Base-by-base conservation (phyloP, 768 basidiomycete species). In the Strobilomyces echinocephalus region DNA sequence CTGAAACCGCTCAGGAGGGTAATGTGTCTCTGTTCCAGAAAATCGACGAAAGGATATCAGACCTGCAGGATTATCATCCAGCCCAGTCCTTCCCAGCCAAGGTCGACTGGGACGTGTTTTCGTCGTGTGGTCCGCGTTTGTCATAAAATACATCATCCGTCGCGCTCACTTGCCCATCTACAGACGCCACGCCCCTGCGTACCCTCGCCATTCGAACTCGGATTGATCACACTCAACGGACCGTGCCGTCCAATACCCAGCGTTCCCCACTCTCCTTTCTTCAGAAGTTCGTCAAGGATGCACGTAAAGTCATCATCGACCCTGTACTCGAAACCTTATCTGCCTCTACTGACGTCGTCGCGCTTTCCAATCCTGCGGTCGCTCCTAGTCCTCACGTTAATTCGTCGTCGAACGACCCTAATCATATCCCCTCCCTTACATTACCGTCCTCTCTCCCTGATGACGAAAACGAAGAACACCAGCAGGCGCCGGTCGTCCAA, bases 41-140 rank as follows among this genome's bases (percentile, higher is more conserved):
- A 58, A 44, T 49, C 10, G 58, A 67, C 33, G 70, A 73, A 57
- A 62, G 58, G 46, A 56, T 85, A 42, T 79, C 77, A 55, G 73
- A 76, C 34, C 69, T 78, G 46, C 63, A 68, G 0, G 77, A 79
- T 50, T 75, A 76, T 33, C 69, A 72, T 21, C 71, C 79, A 2
- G 60, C 63, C 1, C 62, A 80, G 6, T 58, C 59, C 47, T 61
- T 67, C 33, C 80, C 81, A 4, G 64, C 75, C 52, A 74, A 74
- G 31, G 72, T 89, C 43, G 74, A 88, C 57, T 91, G 88, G 88
- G 66, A 75, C 11, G 61, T 78, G 1, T 88, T 83, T 63, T 72
- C 76, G 10, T 72, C 74, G 7, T 72, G 73, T 60, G 86, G 87
- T 88, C 63, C 46, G 73, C 65, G 18, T 35, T 51, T 24, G 20